Evolutionary conservation across 1,284 basidiomycete genomes (phyloP).

Genomic region (Trichosporon sp.): DNA sequence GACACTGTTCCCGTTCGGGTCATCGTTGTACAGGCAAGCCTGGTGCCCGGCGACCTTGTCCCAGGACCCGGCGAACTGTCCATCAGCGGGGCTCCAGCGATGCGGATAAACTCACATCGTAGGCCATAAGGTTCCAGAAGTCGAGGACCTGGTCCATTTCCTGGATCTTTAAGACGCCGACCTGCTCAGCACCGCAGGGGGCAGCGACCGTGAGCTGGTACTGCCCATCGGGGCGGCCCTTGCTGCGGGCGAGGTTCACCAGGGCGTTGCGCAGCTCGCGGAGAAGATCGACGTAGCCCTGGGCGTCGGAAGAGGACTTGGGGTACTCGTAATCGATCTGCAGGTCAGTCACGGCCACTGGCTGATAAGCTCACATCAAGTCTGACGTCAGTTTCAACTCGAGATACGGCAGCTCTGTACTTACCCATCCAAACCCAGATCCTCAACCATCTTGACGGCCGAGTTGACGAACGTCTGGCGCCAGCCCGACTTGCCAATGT

Average conservation of each 20-base stretch:
- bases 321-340: conserved; percentile 56
- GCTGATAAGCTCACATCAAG: conserved; percentile 60
- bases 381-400: conserved; percentile 8
- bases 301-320: conserved; percentile 49
- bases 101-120: conserved; percentile 17
- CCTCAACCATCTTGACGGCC: conserved; percentile 69
- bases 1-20: conserved; percentile 57
- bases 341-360: not conserved
- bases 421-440: conserved; percentile 84
- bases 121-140: conserved; percentile 84
- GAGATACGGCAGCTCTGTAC: conserved; percentile 30
- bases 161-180: conserved; percentile 61
- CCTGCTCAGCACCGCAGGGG: conserved; percentile 70
- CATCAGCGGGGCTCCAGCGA: not conserved
- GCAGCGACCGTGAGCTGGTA: conserved; percentile 63
- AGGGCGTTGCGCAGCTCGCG: conserved; percentile 50
- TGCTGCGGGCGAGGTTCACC: conserved; percentile 42
- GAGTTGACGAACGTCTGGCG: conserved; percentile 67
- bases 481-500: conserved; percentile 57
- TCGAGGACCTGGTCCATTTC: conserved; percentile 69
- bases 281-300: conserved; percentile 53
- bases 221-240: conserved; percentile 39
- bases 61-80: conserved; percentile 49
- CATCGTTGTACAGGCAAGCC: conserved; percentile 63
- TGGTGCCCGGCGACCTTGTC: conserved; percentile 65